These are phyloP conservation scores for Marasmius fiardii DNA, from an alignment of 1,284 basidiomycete species.

Conservation along the genomic window DNA sequence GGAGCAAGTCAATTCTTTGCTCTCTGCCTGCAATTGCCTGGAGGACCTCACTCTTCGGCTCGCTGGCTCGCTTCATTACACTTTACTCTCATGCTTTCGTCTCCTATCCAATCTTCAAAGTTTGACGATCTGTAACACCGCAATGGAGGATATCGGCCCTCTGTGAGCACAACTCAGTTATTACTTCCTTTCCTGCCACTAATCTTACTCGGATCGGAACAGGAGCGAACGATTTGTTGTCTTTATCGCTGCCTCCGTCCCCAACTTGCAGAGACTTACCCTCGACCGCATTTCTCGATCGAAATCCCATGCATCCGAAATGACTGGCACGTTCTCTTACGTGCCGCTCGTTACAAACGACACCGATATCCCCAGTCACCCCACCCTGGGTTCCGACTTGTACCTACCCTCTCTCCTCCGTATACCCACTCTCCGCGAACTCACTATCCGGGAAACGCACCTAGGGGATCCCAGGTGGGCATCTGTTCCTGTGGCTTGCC, in stretches of 20 bases:
- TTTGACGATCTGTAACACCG: slow-evolving; percentile 55
- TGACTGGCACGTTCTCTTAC: slow-evolving; percentile 47
- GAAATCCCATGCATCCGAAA: slow-evolving; percentile 53
- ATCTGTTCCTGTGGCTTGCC: slow-evolving; percentile 42
- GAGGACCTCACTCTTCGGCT: slow-evolving; percentile 49
- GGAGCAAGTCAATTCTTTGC: slow-evolving; percentile 46
- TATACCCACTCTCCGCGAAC: slow-evolving; percentile 55
- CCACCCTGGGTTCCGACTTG: slow-evolving; percentile 52
- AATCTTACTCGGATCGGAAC: slow-evolving; percentile 11
- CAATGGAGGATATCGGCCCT: slow-evolving; percentile 47
- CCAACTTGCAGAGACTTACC: slow-evolving; percentile 50
- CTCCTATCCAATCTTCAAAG: slow-evolving; percentile 39
- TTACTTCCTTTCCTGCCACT: slow-evolving; percentile 16
- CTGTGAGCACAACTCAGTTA: slow-evolving; percentile 44
- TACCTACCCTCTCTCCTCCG: slow-evolving; percentile 62
- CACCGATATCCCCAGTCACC: slow-evolving; percentile 55
- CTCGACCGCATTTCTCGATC: slow-evolving; percentile 67
- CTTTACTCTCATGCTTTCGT: slow-evolving; percentile 51
- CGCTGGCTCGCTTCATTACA: slow-evolving; percentile 48
- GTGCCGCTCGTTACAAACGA: slow-evolving; percentile 59
- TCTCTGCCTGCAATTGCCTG: slow-evolving; percentile 47
- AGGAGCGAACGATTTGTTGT: slow-evolving; percentile 73
- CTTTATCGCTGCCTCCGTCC: slow-evolving; percentile 61
- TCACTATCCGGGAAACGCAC: slow-evolving; percentile 67
- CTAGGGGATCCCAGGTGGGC: slow-evolving; percentile 61